Evolutionary conservation across 768 basidiomycete species (phyloP).

Genomic region (Dentipellis fragilis): DNA sequence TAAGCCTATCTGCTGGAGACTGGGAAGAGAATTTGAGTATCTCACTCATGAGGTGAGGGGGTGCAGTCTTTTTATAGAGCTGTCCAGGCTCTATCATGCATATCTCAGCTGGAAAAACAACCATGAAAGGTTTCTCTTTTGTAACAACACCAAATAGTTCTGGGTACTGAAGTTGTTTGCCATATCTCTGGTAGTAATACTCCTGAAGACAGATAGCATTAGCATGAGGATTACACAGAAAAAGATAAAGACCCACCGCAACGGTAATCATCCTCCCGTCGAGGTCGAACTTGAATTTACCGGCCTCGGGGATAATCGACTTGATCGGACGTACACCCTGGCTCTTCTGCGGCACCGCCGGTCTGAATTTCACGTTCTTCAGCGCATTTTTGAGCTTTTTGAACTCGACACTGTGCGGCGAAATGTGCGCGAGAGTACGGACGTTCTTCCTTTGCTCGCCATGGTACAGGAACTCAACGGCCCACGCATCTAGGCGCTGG

Average conservation of each 20-base stretch:
- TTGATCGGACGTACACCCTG: background rate
- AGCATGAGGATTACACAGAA: background rate
- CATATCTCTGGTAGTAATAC: background rate
- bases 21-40: slow-evolving; percentile 7
- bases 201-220: background rate
- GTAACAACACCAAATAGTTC: background rate
- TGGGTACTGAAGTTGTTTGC: background rate
- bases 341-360: background rate
- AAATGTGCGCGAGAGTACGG: background rate
- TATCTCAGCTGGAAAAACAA: slow-evolving; percentile 11
- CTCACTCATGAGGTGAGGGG: slow-evolving; percentile 6
- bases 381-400: background rate
- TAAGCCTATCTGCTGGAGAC: slow-evolving; percentile 5
- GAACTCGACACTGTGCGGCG: background rate
- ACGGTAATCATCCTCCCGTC: background rate
- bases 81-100: slow-evolving; percentile 12
- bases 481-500: background rate
- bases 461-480: background rate
- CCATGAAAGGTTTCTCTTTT: background rate
- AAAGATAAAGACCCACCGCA: background rate
- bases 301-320: background rate
- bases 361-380: background rate
- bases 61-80: slow-evolving; percentile 11
- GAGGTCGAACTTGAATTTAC: background rate
- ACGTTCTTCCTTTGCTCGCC: background rate